Evolutionary conservation across 2,329 filamentous ascomycete genomes (phyloP).

Genomic region (Neopestalotiopsis rosae): DNA sequence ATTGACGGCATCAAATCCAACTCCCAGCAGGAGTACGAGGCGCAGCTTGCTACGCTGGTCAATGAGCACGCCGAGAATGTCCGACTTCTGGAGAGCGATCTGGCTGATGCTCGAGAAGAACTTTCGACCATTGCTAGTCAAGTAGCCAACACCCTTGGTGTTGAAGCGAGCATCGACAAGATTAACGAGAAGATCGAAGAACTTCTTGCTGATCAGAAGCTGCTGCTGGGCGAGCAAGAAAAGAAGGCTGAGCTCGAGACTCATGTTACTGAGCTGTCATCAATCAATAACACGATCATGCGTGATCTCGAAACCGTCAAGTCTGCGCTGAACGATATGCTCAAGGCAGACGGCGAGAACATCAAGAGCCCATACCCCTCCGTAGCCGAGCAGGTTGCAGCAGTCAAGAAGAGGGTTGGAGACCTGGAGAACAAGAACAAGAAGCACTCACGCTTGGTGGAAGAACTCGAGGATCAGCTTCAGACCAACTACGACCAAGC

Average conservation of each 20-base stretch:
- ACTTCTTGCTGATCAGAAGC: conserved; percentile 63
- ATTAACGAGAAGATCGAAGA: conserved; percentile 66
- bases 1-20: conserved; percentile 52
- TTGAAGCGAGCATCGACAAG: conserved; percentile 72
- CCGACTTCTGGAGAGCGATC: conserved; percentile 64
- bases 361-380: conserved; percentile 50
- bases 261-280: conserved; percentile 60
- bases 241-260: conserved; percentile 62
- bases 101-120: conserved; percentile 69
- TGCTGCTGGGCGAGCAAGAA: conserved; percentile 62
- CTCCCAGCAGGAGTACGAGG: conserved; percentile 62
- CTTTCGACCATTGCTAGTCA: conserved; percentile 68
- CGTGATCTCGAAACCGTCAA: conserved; percentile 68
- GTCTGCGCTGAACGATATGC: conserved; percentile 56
- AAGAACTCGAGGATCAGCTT: conserved; percentile 96
- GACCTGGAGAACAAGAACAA: conserved; percentile 74
- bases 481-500: conserved; percentile 95
- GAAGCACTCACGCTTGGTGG: conserved; percentile 89
- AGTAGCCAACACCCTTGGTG: conserved; percentile 63
- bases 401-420: conserved; percentile 69
- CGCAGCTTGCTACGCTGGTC: conserved; percentile 63
- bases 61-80: conserved; percentile 64
- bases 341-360: conserved; percentile 54
- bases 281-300: conserved; percentile 64
- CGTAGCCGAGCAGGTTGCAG: conserved; percentile 60